These are phyloP conservation scores for Silybum marianum DNA, from an alignment of 129 eudicot genomes.

Conservation along the genomic window DNA sequence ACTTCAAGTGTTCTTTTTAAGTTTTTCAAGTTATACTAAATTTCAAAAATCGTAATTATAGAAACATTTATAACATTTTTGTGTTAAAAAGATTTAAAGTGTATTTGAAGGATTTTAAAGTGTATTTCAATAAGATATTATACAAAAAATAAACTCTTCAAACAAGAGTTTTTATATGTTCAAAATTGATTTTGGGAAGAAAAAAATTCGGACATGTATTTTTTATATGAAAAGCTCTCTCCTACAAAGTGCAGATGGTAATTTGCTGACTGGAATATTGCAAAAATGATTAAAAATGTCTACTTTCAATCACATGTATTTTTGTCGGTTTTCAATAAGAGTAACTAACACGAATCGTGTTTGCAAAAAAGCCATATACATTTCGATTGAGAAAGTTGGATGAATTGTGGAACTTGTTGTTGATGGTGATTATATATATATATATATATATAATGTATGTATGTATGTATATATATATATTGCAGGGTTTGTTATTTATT, in stretches of 20 bases:
- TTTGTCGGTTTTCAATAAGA: not conserved
- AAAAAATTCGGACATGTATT: too few relatives aligned
- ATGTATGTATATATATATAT: not conserved
- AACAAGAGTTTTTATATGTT: too few relatives aligned
- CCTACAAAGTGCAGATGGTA: not conserved
- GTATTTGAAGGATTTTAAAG: too few relatives aligned
- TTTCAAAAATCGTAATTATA: too few relatives aligned
- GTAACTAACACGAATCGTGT: not conserved
- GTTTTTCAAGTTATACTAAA: too few relatives aligned
- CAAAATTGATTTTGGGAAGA: too few relatives aligned
- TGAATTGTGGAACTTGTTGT: not conserved
- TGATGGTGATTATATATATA: not conserved
- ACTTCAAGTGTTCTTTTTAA: too few relatives aligned
- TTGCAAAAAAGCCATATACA: not conserved
- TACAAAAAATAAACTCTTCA: too few relatives aligned
- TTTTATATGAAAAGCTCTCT: not conserved
- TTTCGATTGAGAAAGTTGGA: not conserved
- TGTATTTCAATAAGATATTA: too few relatives aligned
- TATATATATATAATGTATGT: too few relatives aligned
- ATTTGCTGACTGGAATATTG: not conserved
- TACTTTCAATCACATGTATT: not conserved
- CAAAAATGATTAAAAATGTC: not conserved
- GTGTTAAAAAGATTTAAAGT: too few relatives aligned
- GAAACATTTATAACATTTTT: too few relatives aligned
- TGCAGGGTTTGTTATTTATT: conserved; percentile 93